These are phyloP conservation scores for Lentinula guzmanii DNA, from an alignment of 768 basidiomycete genomes.

Conservation along the genomic window DNA sequence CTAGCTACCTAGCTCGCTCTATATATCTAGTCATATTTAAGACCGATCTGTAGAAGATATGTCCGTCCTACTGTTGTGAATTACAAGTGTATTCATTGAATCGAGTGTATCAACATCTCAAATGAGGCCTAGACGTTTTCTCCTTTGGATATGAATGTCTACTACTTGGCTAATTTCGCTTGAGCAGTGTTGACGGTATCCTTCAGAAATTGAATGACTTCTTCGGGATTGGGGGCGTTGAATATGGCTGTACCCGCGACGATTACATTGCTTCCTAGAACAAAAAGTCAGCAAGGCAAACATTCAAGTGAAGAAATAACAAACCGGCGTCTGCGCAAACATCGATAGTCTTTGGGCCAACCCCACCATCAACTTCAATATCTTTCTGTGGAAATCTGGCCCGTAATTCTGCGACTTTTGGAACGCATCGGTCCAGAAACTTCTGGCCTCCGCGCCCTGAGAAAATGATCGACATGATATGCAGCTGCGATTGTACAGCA, in stretches of 20 bases:
- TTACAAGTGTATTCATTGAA: no score
- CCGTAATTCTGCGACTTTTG: conserved; percentile 89
- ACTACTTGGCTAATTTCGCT: conserved; percentile 28
- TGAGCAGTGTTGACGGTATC: conserved; percentile 64
- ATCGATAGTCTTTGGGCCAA: conserved; percentile 86
- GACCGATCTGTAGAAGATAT: not conserved
- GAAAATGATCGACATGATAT: not conserved
- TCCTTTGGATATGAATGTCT: not conserved
- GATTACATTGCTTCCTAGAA: conserved; percentile 90
- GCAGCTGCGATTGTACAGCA: not conserved
- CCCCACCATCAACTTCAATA: conserved; percentile 97
- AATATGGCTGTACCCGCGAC: conserved; percentile 98
- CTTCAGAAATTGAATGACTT: conserved; percentile 72
- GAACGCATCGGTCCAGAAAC: conserved; percentile 87
- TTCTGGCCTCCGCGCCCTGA: conserved; percentile 92
- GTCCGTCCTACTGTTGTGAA: no score
- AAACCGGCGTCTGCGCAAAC: conserved; percentile 85
- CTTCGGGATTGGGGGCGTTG: conserved; percentile 66
- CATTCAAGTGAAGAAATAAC: conserved; percentile 6
- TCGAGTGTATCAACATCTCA: no score
- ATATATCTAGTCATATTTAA: not conserved
- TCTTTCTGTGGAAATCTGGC: conserved; percentile 88
- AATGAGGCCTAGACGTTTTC: no score
- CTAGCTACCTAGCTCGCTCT: not conserved
- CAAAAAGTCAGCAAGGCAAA: not conserved